These are phyloP conservation scores for Cryptococcus jaspeensis DNA, from an alignment of 1,284 basidiomycete genomes.

Conservation along the genomic window DNA sequence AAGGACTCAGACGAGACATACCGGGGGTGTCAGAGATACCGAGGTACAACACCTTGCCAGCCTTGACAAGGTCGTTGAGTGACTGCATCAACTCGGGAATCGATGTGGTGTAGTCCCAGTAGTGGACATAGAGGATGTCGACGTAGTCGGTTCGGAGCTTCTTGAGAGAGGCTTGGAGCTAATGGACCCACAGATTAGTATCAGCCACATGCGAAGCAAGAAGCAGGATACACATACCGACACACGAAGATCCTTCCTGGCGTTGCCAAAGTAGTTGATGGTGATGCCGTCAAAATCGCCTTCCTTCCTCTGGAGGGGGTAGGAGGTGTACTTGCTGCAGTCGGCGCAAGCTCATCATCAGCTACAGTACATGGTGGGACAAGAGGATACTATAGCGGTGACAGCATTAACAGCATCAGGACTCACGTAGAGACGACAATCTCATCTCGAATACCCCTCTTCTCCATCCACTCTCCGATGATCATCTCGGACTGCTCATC, in stretches of 20 bases:
- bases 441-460: constrained; percentile 30
- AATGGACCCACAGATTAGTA: neutral
- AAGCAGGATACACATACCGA: constrained; percentile 31
- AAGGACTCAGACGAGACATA: neutral
- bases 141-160: constrained; percentile 53
- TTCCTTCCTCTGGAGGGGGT: constrained; percentile 13
- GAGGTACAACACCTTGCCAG: constrained; percentile 52
- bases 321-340: constrained; percentile 27
- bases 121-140: constrained; percentile 48
- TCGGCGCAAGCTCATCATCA: neutral
- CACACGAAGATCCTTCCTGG: constrained; percentile 27
- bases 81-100: constrained; percentile 53
- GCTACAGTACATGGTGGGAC: too few species aligned
- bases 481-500: constrained; percentile 45
- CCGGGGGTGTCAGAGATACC: constrained; percentile 53
- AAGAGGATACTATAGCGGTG: neutral
- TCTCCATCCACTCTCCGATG: constrained; percentile 51
- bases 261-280: constrained; percentile 16
- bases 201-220: neutral
- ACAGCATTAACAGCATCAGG: neutral
- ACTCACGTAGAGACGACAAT: constrained; percentile 24
- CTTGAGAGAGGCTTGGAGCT: constrained; percentile 42
- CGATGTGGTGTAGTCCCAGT: constrained; percentile 46
- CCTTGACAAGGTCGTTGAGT: constrained; percentile 48
- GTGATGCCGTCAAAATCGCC: constrained; percentile 13